phyloP scores from a whole-genome alignment of 345 rosid genomes.

The Pugionium cornutum region DNA sequence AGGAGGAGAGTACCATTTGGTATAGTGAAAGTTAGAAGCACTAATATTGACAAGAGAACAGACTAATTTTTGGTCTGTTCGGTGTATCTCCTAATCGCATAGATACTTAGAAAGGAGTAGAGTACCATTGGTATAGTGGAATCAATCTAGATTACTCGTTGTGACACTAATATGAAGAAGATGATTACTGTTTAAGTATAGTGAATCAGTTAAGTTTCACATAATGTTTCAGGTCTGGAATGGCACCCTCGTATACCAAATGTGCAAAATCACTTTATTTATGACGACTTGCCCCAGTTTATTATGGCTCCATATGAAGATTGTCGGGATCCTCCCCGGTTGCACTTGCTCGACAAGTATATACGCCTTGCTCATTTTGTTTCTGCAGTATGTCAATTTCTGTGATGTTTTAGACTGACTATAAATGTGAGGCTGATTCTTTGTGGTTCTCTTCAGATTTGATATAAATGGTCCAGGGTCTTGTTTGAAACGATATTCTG shows the following conservation, averaged over 20 bases:
- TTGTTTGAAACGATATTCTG: slow-evolving; percentile 84
- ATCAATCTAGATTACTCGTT: slow-evolving; percentile 44
- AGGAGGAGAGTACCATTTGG: no score
- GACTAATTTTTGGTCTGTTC: background rate
- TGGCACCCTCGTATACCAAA: slow-evolving; percentile 79
- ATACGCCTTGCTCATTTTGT: slow-evolving; percentile 11
- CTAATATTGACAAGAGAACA: no score
- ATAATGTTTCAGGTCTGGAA: slow-evolving; percentile 65
- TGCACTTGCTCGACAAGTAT: slow-evolving; percentile 90
- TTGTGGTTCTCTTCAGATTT: slow-evolving; percentile 57
- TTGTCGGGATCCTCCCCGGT: slow-evolving; percentile 70
- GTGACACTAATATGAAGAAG: slow-evolving; percentile 52
- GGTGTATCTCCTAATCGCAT: background rate
- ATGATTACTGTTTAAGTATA: slow-evolving; percentile 10
- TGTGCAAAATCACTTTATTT: slow-evolving; percentile 75
- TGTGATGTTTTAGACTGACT: slow-evolving; percentile 20
- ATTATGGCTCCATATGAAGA: slow-evolving; percentile 86
- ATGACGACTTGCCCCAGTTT: slow-evolving; percentile 77
- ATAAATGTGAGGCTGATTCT: slow-evolving; percentile 13
- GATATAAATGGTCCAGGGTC: slow-evolving; percentile 89
- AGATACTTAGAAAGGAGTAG: background rate
- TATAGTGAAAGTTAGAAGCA: background rate
- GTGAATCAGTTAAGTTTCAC: slow-evolving; percentile 16
- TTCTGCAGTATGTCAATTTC: background rate
- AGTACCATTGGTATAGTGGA: background rate